Conservation (phyloP, 192 early-diverging fungal genomes). For the Backusella mclennaniae region DNA sequence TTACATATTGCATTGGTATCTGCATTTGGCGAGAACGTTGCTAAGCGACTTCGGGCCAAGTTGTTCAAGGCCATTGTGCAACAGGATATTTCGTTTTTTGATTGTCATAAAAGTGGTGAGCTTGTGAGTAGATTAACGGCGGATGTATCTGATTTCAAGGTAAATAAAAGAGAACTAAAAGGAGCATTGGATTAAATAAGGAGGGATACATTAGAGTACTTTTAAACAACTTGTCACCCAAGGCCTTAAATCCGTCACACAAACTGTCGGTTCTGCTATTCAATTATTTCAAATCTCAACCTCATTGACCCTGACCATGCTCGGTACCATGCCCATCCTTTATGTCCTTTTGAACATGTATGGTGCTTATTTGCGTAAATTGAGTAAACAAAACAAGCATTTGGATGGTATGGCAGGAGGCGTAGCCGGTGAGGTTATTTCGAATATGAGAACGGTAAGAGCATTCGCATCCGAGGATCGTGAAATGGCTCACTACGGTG, state of each 20-base stretch:
- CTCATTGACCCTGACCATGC: conserved; percentile 51
- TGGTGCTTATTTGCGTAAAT: conserved; percentile 51
- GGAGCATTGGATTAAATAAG: background rate
- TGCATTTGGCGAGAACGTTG: conserved; percentile 59
- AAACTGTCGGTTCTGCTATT: conserved; percentile 50
- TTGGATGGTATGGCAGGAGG: conserved; percentile 54
- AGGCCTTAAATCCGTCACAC: conserved; percentile 55
- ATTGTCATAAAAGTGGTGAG: conserved; percentile 49
- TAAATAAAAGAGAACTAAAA: background rate
- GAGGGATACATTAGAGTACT: conserved; percentile 31
- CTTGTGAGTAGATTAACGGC: conserved; percentile 51
- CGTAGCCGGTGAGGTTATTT: conserved; percentile 54
- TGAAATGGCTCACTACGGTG: conserved; percentile 47
- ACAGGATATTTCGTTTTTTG: conserved; percentile 66
- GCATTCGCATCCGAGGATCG: conserved; percentile 57
- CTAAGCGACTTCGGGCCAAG: conserved; percentile 45
- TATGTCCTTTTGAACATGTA: conserved; percentile 52
- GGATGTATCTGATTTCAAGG: conserved; percentile 61
- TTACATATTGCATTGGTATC: conserved; percentile 62
- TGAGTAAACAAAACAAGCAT: conserved; percentile 40
- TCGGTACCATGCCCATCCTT: conserved; percentile 46
- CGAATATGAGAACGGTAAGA: conserved; percentile 59
- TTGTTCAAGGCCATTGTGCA: conserved; percentile 50
- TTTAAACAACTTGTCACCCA: conserved; percentile 62
- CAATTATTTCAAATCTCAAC: conserved; percentile 55